Evolutionary conservation across 176 grass and related monocot species (phyloP).

Genomic region (Oryza longistaminata): DNA sequence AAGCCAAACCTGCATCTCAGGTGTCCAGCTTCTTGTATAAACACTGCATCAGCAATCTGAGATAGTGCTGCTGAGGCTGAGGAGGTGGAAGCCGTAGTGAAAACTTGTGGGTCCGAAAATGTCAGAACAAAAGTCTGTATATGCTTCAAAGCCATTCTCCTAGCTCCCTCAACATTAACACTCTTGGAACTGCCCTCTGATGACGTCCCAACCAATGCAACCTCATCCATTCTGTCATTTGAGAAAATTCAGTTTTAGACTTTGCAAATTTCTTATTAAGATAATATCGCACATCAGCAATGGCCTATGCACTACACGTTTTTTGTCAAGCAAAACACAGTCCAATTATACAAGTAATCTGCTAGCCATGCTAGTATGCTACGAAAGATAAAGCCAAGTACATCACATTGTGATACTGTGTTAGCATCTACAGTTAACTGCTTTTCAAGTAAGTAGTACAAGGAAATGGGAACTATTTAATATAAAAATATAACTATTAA

Average conservation of each 20-base stretch:
- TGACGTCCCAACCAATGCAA: constrained; percentile 73
- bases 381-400: not conserved
- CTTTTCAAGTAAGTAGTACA: too few species aligned
- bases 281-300: constrained; percentile 25
- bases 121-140: constrained; percentile 84
- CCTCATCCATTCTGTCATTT: constrained; percentile 86
- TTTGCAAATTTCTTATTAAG: constrained; percentile 21
- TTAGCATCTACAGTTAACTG: too few species aligned
- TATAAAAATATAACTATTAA: too few species aligned
- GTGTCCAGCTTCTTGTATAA: constrained; percentile 97
- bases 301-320: not conserved
- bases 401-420: not conserved
- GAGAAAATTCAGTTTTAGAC: constrained; percentile 35
- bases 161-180: constrained; percentile 86
- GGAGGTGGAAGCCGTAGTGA: constrained; percentile 67
- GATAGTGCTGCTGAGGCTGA: constrained; percentile 67
- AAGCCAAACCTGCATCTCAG: constrained; percentile 92
- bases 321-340: not conserved
- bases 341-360: not conserved
- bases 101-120: constrained; percentile 88
- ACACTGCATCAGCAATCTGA: constrained; percentile 77
- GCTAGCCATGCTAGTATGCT: not conserved
- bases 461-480: too few species aligned
- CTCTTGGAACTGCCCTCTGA: constrained; percentile 75
- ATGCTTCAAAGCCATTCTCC: constrained; percentile 97